phyloP scores from a whole-genome alignment of 352 stramenopile genomes.

The Blastocystis sp. region DNA sequence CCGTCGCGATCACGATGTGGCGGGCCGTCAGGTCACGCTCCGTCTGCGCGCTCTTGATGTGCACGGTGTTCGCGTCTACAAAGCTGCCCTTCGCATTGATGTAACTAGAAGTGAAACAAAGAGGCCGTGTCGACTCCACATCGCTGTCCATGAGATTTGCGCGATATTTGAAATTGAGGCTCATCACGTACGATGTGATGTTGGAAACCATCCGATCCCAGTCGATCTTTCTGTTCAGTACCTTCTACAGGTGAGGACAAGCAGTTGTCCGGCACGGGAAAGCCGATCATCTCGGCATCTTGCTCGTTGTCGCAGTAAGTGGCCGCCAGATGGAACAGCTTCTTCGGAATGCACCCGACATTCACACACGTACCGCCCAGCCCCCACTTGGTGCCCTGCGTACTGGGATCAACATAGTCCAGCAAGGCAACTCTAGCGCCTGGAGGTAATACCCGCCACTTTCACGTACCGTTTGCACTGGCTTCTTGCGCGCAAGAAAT shows the following conservation, averaged over 20 bases:
- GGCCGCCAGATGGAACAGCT: conserved; percentile 94
- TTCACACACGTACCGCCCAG: conserved; percentile 96
- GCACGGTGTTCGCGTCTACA: conserved; percentile 86
- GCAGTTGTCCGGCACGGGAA: conserved; percentile 72
- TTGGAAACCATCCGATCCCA: conserved; percentile 87
- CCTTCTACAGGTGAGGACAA: not conserved
- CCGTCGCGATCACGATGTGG: conserved; percentile 89
- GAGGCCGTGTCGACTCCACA: not conserved
- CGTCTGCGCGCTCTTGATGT: conserved; percentile 82
- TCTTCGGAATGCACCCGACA: conserved; percentile 98
- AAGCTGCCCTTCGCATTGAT: conserved; percentile 74
- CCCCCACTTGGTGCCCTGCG: conserved; percentile 82
- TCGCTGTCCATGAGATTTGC: conserved; percentile 25
- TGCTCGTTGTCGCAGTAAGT: conserved; percentile 83
- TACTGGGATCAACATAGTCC: conserved; percentile 89
- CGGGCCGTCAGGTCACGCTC: conserved; percentile 83
- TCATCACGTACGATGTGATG: conserved; percentile 93
- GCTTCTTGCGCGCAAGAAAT: conserved; percentile 71
- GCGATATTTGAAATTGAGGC: conserved; percentile 86
- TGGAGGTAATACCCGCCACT: not conserved
- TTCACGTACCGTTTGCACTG: conserved; percentile 27
- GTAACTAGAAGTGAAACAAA: not conserved
- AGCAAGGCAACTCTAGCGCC: conserved; percentile 81
- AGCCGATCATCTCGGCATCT: conserved; percentile 84
- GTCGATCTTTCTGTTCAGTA: conserved; percentile 74